Evolutionary conservation across 2,329 filamentous ascomycete species (phyloP), one percentile per base, ranked within the genome.

Genomic region (Colletotrichum tamarilloi): DNA sequence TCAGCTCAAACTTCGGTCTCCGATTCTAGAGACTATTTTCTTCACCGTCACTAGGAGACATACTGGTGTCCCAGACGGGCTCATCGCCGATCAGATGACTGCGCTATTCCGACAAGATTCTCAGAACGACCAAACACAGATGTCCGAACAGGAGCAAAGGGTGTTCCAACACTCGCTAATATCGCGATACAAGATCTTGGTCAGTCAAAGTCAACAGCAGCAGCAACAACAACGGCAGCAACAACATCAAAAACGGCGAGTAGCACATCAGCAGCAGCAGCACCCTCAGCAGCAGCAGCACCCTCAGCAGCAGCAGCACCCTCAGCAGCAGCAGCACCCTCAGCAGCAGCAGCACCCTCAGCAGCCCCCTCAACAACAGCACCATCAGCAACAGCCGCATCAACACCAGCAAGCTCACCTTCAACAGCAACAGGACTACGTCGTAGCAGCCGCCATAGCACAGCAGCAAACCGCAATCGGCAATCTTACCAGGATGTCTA

Each of bases 41-140:
- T 92, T 91, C 76, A 85, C 84, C 30, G 84, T 87, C 5, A 83
- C 85, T 12, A 78, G 87, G 60, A 85, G 88, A 52, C 82, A 87
- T n/a, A 80, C 88, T 75, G 84, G 83, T 4, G 76, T 83, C 19
- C 28, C 59, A 6, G 84, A 86, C 69, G 81, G 81, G 16, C 77
- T 76, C 8, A 68, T 79, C 30, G 82, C 81, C 16, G 56, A 73
- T 2, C 73, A 76, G 52, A 80, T 86, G 77, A 81, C 84, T 26
- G 71, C 76, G 12, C 60, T 73, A 4, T 73, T 73, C 56, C 67
- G 53, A 24, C 32, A 32, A 28, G 71, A 73, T 49, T 22, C 56
- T 26, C 76, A 75, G 6, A 79, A 80, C 58, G 68, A 75, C 4
- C 62, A 74, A 6, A 14, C 55, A 49, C 32, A n/a, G 28, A 49